Conservation (phyloP, 306 rosid species). For the Rosa persica region DNA sequence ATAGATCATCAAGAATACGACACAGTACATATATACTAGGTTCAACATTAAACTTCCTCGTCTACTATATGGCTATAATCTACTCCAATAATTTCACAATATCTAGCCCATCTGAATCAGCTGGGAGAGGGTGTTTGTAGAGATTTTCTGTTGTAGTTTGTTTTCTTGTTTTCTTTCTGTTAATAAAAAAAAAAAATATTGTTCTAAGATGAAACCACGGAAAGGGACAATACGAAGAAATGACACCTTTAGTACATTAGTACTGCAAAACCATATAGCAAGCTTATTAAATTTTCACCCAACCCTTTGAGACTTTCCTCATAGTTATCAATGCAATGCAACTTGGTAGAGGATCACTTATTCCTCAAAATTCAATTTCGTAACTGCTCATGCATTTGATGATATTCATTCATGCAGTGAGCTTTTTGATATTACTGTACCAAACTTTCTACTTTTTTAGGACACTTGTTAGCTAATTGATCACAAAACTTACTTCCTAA, state of each 20-base stretch:
- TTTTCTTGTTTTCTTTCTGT: too few relatives aligned
- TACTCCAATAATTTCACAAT: constrained; percentile 3
- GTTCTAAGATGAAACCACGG: background rate
- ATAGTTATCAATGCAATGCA: background rate
- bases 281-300: background rate
- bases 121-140: too few relatives aligned
- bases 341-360: background rate
- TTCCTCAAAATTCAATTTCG: background rate
- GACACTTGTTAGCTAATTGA: background rate
- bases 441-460: background rate
- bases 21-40: background rate
- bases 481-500: background rate
- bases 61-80: background rate
- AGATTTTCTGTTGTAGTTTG: too few relatives aligned
- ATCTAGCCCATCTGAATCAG: too few relatives aligned
- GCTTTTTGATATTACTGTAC: background rate
- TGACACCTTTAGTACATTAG: background rate
- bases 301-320: background rate
- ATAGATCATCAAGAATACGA: background rate
- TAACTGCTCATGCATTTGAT: background rate
- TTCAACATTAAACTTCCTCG: background rate
- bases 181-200: too few relatives aligned
- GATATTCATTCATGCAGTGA: background rate
- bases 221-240: background rate
- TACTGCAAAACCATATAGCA: background rate